phyloP scores from a whole-genome alignment of 1,139 yeast species.

The Zhuliangozyma parablackwelliae region DNA sequence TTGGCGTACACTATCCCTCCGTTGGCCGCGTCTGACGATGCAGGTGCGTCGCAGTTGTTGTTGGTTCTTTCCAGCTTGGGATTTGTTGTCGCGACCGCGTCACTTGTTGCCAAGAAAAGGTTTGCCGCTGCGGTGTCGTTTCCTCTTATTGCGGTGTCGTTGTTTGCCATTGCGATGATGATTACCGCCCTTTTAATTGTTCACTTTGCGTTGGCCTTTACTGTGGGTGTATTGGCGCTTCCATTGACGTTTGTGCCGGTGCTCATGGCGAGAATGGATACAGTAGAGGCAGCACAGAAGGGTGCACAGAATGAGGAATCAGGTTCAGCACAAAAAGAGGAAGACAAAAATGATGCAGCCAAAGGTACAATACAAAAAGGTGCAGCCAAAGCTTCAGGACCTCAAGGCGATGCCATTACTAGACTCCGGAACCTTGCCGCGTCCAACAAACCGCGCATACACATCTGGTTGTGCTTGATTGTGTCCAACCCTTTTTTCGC shows the following conservation, averaged over 20 bases:
- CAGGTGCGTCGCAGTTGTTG: conserved; percentile 16
- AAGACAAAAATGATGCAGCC: conserved; percentile 2
- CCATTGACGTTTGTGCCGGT: conserved; percentile 69
- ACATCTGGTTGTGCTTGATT: conserved; percentile 33
- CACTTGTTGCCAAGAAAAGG: conserved; percentile 5
- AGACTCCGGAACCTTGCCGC: conserved; percentile 8
- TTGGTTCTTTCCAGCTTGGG: conserved; percentile 16
- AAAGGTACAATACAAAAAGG: not conserved
- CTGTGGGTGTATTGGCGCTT: conserved; percentile 60
- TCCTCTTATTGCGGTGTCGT: conserved; percentile 37
- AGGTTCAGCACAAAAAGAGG: no score
- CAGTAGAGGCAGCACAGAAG: no score
- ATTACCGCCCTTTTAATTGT: conserved; percentile 74
- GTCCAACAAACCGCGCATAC: conserved; percentile 15
- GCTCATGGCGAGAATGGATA: conserved; percentile 14
- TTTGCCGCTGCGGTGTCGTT: conserved; percentile 20
- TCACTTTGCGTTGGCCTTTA: conserved; percentile 77
- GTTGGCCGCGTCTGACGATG: conserved; percentile 14
- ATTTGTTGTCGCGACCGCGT: conserved; percentile 14
- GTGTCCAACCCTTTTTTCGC: conserved; percentile 55
- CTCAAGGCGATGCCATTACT: conserved; percentile 12
- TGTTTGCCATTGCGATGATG: conserved; percentile 62
- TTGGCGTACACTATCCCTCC: conserved; percentile 26
- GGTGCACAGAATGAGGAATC: no score
- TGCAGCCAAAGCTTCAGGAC: conserved; percentile 2